phyloP scores from a whole-genome alignment of 345 rosid species.

The Angophora floribunda region DNA sequence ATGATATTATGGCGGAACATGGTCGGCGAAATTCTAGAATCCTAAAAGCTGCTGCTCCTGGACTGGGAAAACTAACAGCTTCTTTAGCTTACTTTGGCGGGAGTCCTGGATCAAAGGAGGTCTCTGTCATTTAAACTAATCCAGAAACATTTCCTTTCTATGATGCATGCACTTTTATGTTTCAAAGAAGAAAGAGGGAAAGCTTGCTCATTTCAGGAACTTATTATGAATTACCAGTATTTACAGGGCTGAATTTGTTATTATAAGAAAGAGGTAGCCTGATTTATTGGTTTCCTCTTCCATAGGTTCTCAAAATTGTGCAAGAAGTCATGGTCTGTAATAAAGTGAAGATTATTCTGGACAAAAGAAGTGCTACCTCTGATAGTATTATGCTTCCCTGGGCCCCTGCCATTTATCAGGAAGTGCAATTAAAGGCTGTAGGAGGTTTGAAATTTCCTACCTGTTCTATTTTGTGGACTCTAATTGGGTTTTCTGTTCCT shows the following conservation, averaged over 20 bases:
- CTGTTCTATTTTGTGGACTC: background rate
- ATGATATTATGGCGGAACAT: conserved; percentile 34
- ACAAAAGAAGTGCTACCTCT: conserved; percentile 20
- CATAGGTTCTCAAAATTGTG: conserved; percentile 58
- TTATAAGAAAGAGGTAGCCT: background rate
- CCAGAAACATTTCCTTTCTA: background rate
- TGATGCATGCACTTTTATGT: background rate
- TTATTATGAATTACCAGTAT: background rate
- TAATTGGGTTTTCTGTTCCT: background rate
- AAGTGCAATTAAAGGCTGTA: conserved; percentile 59
- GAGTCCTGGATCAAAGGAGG: conserved; percentile 47
- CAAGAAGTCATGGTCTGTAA: conserved; percentile 82
- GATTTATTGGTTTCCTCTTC: background rate
- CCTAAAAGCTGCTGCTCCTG: conserved; percentile 53
- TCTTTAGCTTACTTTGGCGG: conserved; percentile 57
- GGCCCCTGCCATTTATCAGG: conserved; percentile 77
- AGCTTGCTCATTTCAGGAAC: background rate
- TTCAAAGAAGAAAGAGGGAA: background rate
- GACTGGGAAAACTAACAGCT: conserved; percentile 64
- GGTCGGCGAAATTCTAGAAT: conserved; percentile 50
- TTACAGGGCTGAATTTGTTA: background rate
- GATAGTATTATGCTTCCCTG: conserved; percentile 64
- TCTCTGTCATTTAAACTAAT: conserved; percentile 4
- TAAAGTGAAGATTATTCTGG: conserved; percentile 49
- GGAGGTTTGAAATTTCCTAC: conserved; percentile 52